Conservation (phyloP, 73 alveolate species). For the Symbiodinium natans region DNA sequence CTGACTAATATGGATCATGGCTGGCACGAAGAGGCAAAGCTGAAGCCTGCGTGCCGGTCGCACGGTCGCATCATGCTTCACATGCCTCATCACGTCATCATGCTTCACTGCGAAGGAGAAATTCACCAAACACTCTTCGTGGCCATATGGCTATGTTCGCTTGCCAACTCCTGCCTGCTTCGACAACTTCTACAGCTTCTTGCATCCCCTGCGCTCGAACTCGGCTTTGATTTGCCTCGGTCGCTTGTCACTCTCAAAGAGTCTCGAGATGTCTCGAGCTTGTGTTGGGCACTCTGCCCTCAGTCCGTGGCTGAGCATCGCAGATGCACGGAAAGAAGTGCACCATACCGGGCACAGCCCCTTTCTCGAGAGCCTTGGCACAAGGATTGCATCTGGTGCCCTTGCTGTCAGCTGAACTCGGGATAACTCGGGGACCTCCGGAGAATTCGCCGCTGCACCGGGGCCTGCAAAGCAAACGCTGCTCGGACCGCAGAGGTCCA, state of each 20-base stretch:
- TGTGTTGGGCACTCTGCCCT: neutral
- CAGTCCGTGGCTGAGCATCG: conserved; percentile 49
- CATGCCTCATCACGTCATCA: too few relatives aligned
- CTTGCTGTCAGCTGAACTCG: neutral
- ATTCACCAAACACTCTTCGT: too few relatives aligned
- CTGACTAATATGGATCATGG: too few relatives aligned
- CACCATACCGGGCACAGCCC: conserved; percentile 89
- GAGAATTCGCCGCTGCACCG: conserved; percentile 76
- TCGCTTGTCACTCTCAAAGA: too few relatives aligned
- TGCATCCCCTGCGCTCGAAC: conserved; percentile 87
- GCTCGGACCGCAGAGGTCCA: too few relatives aligned
- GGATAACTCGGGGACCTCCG: neutral
- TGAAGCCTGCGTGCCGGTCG: too few relatives aligned
- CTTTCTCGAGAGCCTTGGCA: conserved; percentile 56
- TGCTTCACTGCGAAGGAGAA: too few relatives aligned
- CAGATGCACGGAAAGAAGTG: conserved; percentile 92
- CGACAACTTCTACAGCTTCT: conserved; percentile 58
- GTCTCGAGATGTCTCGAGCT: neutral
- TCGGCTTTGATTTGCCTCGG: conserved; percentile 92
- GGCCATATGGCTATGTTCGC: too few relatives aligned
- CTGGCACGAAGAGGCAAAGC: too few relatives aligned
- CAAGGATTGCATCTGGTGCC: neutral
- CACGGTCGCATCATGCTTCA: too few relatives aligned
- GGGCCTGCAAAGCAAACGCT: too few relatives aligned
- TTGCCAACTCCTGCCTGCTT: too few relatives aligned